A percentile compares a stretch with the other conserved stretches of the same genome.
phyloP scores from a whole-genome alignment of 306 rosid genomes.

The Aeschynomene evenia region DNA sequence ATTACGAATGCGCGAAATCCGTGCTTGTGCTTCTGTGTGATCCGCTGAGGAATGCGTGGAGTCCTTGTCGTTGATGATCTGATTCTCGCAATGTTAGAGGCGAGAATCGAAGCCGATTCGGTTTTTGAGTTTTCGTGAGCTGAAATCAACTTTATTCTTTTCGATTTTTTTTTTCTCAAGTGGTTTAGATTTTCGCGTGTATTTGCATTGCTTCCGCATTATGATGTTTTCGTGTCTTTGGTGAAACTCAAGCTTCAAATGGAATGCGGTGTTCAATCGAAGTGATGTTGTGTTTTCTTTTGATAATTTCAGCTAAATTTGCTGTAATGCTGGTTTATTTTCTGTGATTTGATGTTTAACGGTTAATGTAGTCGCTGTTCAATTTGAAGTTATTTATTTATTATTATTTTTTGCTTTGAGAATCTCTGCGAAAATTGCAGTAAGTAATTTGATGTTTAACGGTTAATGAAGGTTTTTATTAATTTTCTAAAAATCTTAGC shows the following conservation, averaged over 20 bases:
- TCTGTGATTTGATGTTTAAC: not conserved
- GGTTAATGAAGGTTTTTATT: not conserved
- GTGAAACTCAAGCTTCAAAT: not conserved
- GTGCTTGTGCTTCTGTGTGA: not conserved
- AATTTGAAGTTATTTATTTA: not conserved
- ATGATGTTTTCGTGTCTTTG: conserved; percentile 2
- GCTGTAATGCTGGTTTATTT: not conserved
- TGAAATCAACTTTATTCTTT: not conserved
- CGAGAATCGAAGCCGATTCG: conserved; percentile 9
- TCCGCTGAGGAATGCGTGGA: conserved; percentile 11
- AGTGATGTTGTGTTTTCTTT: not conserved
- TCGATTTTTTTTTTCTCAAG: not conserved
- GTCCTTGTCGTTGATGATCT: conserved; percentile 10
- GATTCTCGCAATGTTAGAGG: conserved; percentile 15
- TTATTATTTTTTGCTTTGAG: not conserved
- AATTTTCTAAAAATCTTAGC: too few relatives aligned
- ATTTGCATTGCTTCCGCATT: not conserved
- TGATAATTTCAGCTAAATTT: not conserved
- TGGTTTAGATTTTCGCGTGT: not conserved
- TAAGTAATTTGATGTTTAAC: not conserved
- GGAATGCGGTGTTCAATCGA: not conserved
- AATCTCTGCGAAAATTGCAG: not conserved
- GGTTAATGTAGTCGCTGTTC: not conserved
- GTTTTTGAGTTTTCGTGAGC: conserved; percentile 22
- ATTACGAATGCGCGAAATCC: conserved; percentile 2